Evolutionary conservation across 305 asterid genomes (phyloP), one percentile per base, ranked within the genome.

Genomic region (Plantago lanceolata): DNA sequence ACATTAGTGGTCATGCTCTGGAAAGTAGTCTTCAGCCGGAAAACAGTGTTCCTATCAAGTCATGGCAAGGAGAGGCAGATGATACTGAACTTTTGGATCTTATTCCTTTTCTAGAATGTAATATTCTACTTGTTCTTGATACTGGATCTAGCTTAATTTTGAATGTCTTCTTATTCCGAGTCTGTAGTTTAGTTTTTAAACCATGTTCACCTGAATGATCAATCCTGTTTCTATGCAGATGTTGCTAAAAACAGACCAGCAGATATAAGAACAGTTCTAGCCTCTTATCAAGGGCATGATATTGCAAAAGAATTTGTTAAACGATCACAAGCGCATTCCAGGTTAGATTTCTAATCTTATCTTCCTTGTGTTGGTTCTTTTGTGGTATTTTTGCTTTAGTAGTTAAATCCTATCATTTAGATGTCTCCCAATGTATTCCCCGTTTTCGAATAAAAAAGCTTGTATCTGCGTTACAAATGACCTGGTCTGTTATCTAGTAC

Each of bases 91-190:
- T 92, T 61, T 15, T 92, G 71, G 96, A 92, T 83, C 90, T 89
- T 40, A 85, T 89, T 63, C 96, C 96, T 3, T 92, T 92, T 74
- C 88, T 92, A 62, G 98, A 92, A 76, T 92, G 98, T 88, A 74
- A 82, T 92, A 64, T 70, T 67, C 66, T 47, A n/a, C 45, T 69
- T 63, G 13, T 12, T 56, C 37, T 16, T 57, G 12, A 24, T 45
- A 45, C 20, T 49, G 61, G 21, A 31, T 53, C 61, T 64, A 17
- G 15, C 28, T 45, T 64, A 48, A 54, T 62, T 49, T 57, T 24
- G 28, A 24, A 24, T 24, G 28, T 24, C 28, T 24, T 24, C 28
- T 3, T 24, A 24, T 24, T 24, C 28, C 28, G 3, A 24, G 28
- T 24, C 28, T 1, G 58, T 28, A 18, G 40, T 65, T 48, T 62